phyloP scores from a whole-genome alignment of 129 eudicot genomes.

The Flaveria sonorensis region DNA sequence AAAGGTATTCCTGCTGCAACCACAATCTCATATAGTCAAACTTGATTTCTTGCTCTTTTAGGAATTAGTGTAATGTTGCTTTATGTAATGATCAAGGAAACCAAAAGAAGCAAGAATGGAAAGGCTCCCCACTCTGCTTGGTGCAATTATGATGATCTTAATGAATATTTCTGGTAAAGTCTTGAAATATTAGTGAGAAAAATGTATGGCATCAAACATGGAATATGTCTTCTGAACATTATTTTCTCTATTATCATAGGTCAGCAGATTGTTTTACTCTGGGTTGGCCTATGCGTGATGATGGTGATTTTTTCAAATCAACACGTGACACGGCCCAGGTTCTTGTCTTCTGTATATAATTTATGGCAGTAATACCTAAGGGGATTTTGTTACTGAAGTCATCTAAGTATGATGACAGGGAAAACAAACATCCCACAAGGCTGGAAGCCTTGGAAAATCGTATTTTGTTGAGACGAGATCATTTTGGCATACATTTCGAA shows the following conservation, averaged over 20 bases:
- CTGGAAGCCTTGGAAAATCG: constrained; percentile 74
- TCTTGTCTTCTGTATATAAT: constrained; percentile 14
- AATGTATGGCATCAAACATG: constrained; percentile 8
- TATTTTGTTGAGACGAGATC: constrained; percentile 83
- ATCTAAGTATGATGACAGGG: constrained; percentile 55
- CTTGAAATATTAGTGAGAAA: constrained; percentile 12
- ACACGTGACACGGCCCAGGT: constrained; percentile 58
- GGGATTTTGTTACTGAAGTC: constrained; percentile 14
- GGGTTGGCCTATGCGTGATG: constrained; percentile 99
- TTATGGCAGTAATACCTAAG: constrained; percentile 15
- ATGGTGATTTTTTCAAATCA: constrained; percentile 88
- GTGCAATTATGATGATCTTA: constrained; percentile 98
- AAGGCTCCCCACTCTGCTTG: constrained; percentile 85
- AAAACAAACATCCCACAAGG: constrained; percentile 38
- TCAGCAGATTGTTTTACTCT: constrained; percentile 82
- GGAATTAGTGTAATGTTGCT: constrained; percentile 27
- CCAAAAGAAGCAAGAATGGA: constrained; percentile 79
- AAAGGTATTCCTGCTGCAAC: constrained; percentile 57
- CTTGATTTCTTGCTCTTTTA: neutral
- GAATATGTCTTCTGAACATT: constrained; percentile 8
- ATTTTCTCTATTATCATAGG: constrained; percentile 48
- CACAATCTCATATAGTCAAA: constrained; percentile 12
- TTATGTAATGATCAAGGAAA: constrained; percentile 62
- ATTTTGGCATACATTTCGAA: constrained; percentile 89
- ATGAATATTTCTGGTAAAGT: constrained; percentile 91